phyloP scores from a whole-genome alignment of 2,329 filamentous ascomycete genomes.

The Fusarium sp. region DNA sequence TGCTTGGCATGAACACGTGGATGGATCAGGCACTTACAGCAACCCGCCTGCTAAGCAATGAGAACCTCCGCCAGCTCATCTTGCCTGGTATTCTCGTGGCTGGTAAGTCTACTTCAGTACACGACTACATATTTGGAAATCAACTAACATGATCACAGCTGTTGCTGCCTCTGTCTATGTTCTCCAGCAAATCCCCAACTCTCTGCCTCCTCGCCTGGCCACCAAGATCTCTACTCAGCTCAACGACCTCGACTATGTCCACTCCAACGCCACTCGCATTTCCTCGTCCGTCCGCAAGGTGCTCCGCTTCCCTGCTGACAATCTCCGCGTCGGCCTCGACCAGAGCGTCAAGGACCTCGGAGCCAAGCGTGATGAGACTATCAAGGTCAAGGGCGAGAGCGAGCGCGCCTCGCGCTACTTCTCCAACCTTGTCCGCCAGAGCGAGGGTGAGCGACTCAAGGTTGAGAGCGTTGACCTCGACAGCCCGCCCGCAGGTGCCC shows the following conservation, averaged over 20 bases:
- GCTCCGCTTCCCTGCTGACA: conserved; percentile 87
- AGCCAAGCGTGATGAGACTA: conserved; percentile 82
- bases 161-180: conserved; percentile 83
- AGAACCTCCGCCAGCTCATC: conserved; percentile 83
- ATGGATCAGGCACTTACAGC: conserved; percentile 87
- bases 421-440: conserved; percentile 80
- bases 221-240: conserved; percentile 87
- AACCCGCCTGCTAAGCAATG: conserved; percentile 82
- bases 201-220: conserved; percentile 86
- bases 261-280: conserved; percentile 87
- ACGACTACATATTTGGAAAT: neutral
- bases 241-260: conserved; percentile 88
- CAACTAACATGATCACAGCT: conserved; percentile 60
- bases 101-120: conserved; percentile 67
- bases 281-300: conserved; percentile 88
- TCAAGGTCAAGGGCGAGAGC: conserved; percentile 84
- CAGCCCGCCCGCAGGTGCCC: conserved; percentile 57
- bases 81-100: conserved; percentile 83
- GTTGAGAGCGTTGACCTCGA: conserved; percentile 69
- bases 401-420: conserved; percentile 93
- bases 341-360: conserved; percentile 87
- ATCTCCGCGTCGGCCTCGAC: conserved; percentile 85
- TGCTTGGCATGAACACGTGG: conserved; percentile 89
- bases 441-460: conserved; percentile 62
- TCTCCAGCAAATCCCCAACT: conserved; percentile 87